Percentiles rank a stretch among this genome's conserved stretches.
These are phyloP conservation scores for Omphalotus olearius DNA, from an alignment of 1,284 basidiomycete species.

Conservation along the genomic window DNA sequence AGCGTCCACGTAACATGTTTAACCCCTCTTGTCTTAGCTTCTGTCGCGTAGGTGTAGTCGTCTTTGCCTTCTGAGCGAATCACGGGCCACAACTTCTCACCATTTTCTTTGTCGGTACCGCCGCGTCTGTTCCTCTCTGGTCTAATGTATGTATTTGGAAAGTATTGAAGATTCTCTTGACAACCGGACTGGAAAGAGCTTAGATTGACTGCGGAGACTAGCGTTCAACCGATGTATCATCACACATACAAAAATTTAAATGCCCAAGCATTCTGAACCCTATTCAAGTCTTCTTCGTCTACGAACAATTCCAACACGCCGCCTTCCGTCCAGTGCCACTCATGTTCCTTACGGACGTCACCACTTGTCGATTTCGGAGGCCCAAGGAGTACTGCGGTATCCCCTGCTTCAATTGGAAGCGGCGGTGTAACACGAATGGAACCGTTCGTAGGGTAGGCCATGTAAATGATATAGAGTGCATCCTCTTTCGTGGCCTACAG, in stretches of 20 bases:
- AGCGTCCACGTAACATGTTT: too few species aligned
- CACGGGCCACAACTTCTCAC: too few species aligned
- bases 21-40: too few species aligned
- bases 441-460: constrained; percentile 21
- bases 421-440: constrained; percentile 21
- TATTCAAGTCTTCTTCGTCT: constrained; percentile 10
- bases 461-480: constrained; percentile 33
- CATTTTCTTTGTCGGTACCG: too few species aligned
- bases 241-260: constrained; percentile 9
- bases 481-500: constrained; percentile 22
- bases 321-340: constrained; percentile 8
- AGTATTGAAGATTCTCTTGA: too few species aligned
- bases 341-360: background rate
- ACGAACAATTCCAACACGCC: constrained; percentile 10
- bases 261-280: constrained; percentile 13
- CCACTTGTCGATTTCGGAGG: background rate
- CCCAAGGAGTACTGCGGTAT: constrained; percentile 27
- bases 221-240: too few species aligned
- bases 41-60: too few species aligned
- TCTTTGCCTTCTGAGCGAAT: too few species aligned
- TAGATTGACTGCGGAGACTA: too few species aligned
- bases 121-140: too few species aligned
- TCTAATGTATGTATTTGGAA: too few species aligned
- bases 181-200: too few species aligned
- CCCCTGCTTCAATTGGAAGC: constrained; percentile 27